Evolutionary conservation across 2,329 filamentous ascomycete species (phyloP), one percentile per base, ranked within the genome.

Genomic region (Cladosporium austrohemisphaericum): DNA sequence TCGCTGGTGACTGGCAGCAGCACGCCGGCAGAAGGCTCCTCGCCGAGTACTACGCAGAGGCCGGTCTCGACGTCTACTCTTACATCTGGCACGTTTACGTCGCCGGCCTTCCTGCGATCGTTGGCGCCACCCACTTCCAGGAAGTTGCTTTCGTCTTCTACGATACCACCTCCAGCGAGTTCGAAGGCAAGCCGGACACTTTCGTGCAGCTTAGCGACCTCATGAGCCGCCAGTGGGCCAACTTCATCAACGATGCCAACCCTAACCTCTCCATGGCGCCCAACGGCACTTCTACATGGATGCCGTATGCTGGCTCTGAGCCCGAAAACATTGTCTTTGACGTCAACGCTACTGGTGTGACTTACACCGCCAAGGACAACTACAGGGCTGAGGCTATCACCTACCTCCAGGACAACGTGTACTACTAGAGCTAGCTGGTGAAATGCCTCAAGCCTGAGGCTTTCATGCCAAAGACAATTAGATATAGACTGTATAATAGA

Each of bases 121-220:
- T 37, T 25, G 44, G 44, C 11, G 44, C 44, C 2, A 61, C 62
- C 28, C 72, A 75, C 55, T 73, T 73, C 60, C 63, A 74, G 49
- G 76, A 80, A 59, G 73, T 79, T 0, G 68, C 71, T 1, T 79
- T 78, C 52, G 76, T 80, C 5, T 76, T 81, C 43, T 36, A 47
- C 44, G 23, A 47, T n/a, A n/a, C 29, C 7, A 22, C 33, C 14
- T 37, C 44, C 25, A 38, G 23, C 25, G 32, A 36, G 33, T 47
- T 38, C 18, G 26, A 37, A 25, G 31, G 31, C 44, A 47, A 47
- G 44, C 44, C 44, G 13, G 44, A 47, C 18, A 38, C 32, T 5
- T 47, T 37, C 33, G 31, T 29, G 44, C n/a, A 37, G 25, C 33
- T 47, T 9, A 18, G 14, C 25, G 31, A 47, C 33, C 22, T 37